phyloP scores from a whole-genome alignment of 768 basidiomycete species.

The Psilocybe sp. region DNA sequence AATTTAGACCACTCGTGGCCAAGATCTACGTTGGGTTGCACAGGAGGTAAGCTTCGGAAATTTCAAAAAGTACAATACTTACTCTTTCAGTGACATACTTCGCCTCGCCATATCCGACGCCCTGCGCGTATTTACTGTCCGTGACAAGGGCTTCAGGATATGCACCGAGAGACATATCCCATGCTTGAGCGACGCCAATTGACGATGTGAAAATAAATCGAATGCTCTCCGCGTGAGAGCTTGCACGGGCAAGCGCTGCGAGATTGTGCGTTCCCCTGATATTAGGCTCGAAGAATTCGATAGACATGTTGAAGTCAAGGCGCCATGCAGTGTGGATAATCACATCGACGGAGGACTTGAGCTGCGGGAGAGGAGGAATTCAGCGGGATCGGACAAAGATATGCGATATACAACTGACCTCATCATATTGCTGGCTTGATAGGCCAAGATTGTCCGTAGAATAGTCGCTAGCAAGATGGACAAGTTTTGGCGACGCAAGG shows the following conservation, averaged over 20 bases:
- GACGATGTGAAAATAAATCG: constrained; percentile 42
- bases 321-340: constrained; percentile 44
- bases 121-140: constrained; percentile 20
- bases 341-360: constrained; percentile 27
- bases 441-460: constrained; percentile 3
- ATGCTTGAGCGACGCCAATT: constrained; percentile 28
- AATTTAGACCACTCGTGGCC: constrained; percentile 21
- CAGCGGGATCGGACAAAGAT: background rate
- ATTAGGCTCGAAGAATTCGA: constrained; percentile 50
- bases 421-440: background rate
- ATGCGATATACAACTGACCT: constrained; percentile 1
- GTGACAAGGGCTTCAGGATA: constrained; percentile 16
- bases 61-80: background rate
- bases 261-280: constrained; percentile 45
- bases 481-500: constrained; percentile 4
- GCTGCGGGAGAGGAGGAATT: constrained; percentile 16
- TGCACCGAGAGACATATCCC: constrained; percentile 23
- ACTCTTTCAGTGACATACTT: constrained; percentile 35
- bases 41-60: background rate
- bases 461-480: constrained; percentile 3
- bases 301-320: constrained; percentile 43
- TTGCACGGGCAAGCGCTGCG: constrained; percentile 34
- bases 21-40: constrained; percentile 26
- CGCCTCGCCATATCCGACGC: constrained; percentile 34
- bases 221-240: constrained; percentile 18